Conservation (phyloP, 2,329 filamentous ascomycete species). For the Aspergillus ochraceoroseus region DNA sequence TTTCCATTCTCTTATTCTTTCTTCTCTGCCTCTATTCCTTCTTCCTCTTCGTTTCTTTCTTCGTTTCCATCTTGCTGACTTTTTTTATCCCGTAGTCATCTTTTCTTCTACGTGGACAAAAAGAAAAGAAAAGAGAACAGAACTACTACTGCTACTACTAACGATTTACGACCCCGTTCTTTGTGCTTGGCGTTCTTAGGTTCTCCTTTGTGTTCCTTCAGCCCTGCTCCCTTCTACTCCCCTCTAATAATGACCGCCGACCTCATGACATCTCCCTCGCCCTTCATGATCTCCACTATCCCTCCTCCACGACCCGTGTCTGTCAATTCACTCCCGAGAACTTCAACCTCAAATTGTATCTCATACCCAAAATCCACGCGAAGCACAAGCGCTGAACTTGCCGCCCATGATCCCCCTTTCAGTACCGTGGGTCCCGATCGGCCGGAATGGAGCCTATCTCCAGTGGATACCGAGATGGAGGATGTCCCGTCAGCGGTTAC, state of each 20-base stretch:
- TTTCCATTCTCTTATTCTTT: conserved; percentile 7
- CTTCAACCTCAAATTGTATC: conserved; percentile 20
- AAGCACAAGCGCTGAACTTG: conserved; percentile 27
- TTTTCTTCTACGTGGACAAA: no score
- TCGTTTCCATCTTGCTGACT: conserved; percentile 10
- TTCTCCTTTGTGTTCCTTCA: no score
- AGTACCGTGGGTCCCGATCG: conserved; percentile 21
- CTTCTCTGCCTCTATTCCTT: conserved; percentile 7
- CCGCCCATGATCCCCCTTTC: conserved; percentile 22
- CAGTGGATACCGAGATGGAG: conserved; percentile 26
- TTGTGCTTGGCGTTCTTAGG: conserved; percentile 15
- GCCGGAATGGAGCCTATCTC: conserved; percentile 20
- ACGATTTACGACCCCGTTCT: conserved; percentile 18
- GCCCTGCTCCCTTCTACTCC: neutral
- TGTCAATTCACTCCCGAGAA: conserved; percentile 31
- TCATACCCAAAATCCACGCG: conserved; percentile 25
- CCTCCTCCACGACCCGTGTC: conserved; percentile 32
- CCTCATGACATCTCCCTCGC: conserved; percentile 13
- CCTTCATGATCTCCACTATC: conserved; percentile 30
- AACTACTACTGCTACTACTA: neutral
- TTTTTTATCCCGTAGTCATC: conserved; percentile 6
- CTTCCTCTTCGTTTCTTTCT: conserved; percentile 3
- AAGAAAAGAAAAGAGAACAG: no score
- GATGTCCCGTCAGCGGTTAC: conserved; percentile 22
- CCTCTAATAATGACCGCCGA: conserved; percentile 16